Conservation (phyloP, 2,329 filamentous ascomycete genomes). For the Aspergillus jensenii region DNA sequence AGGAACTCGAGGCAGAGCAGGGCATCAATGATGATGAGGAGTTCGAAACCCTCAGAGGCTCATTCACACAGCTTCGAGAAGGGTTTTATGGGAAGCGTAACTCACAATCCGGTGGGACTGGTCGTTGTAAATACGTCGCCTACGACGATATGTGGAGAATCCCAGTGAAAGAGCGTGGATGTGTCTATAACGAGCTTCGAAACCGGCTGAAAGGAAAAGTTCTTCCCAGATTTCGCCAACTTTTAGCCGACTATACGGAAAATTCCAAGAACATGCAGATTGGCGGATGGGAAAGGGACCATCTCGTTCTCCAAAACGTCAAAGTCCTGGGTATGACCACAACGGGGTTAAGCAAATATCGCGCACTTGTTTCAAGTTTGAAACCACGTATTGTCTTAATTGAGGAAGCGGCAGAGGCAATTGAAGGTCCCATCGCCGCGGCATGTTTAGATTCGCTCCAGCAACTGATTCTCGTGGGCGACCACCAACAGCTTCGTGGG, state of each 20-base stretch:
- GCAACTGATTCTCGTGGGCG: conserved; percentile 70
- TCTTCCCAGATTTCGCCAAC: conserved; percentile 47
- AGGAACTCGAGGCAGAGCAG: conserved; percentile 61
- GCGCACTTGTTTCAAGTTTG: conserved; percentile 65
- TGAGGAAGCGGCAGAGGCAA: conserved; percentile 77
- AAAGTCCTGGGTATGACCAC: conserved; percentile 70
- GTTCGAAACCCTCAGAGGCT: conserved; percentile 52
- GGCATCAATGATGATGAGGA: conserved; percentile 53
- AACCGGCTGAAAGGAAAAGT: conserved; percentile 52
- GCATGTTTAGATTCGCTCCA: conserved; percentile 62
- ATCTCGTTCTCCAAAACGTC: conserved; percentile 59
- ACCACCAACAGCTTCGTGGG: conserved; percentile 75
- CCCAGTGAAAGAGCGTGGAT: conserved; percentile 54
- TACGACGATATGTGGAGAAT: conserved; percentile 63
- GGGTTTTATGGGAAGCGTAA: conserved; percentile 32
- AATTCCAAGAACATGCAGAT: conserved; percentile 56
- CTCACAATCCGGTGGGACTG: conserved; percentile 27
- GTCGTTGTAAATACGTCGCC: conserved; percentile 36
- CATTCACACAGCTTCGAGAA: conserved; percentile 45
- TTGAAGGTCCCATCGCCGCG: conserved; percentile 57
- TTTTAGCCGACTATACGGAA: conserved; percentile 52
- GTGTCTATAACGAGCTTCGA: conserved; percentile 67
- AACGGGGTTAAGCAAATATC: conserved; percentile 79
- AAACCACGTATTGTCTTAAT: conserved; percentile 69
- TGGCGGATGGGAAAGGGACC: conserved; percentile 60